Evolutionary conservation across 1,284 basidiomycete genomes (phyloP).

Genomic region (Neonothopanus nambi): DNA sequence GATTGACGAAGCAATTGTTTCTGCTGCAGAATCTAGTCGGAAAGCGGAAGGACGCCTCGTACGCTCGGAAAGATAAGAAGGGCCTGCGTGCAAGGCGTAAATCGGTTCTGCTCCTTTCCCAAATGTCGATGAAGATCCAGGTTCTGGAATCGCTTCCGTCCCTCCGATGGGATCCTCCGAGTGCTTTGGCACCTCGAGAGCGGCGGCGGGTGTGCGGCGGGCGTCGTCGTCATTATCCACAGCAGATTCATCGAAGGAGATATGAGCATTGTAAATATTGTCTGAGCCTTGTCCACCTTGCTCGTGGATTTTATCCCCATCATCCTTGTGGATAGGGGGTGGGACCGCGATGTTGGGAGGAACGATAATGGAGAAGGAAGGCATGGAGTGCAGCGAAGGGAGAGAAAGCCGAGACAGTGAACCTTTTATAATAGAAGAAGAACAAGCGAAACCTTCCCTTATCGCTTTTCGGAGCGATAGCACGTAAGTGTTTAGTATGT

Average conservation of each 20-base stretch:
- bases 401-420: no score
- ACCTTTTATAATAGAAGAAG: no score
- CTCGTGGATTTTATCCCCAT: no score
- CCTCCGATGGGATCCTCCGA: not conserved
- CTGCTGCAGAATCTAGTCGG: not conserved
- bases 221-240: not conserved
- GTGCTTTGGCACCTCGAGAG: not conserved
- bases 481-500: no score
- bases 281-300: no score
- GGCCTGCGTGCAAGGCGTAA: not conserved
- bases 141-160: not conserved
- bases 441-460: no score
- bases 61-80: not conserved
- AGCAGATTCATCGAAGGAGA: not conserved
- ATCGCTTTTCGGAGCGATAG: no score
- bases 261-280: not conserved
- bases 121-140: not conserved
- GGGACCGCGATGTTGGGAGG: no score
- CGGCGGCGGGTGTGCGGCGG: not conserved
- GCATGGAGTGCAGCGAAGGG: no score
- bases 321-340: no score
- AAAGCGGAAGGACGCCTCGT: slow-evolving; percentile 2
- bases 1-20: slow-evolving; percentile 3
- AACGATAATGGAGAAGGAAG: no score
- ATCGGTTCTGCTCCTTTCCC: slow-evolving; percentile 2